These are phyloP conservation scores for Plicaturopsis crispa DNA, from an alignment of 768 basidiomycete species.

Conservation along the genomic window DNA sequence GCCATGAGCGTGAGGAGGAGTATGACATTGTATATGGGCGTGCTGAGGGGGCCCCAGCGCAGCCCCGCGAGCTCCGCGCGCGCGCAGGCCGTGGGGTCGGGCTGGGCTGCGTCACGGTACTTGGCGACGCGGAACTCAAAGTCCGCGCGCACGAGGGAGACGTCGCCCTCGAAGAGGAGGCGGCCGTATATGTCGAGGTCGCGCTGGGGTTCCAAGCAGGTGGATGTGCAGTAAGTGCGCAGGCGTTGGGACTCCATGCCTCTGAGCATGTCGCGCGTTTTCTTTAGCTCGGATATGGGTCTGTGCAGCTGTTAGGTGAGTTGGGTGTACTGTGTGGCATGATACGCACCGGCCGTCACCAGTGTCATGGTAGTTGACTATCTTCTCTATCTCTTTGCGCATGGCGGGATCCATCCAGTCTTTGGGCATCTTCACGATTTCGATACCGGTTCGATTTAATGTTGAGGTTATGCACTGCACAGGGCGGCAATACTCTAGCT, in stretches of 20 bases:
- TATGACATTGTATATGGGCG: conserved; percentile 31
- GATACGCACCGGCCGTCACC: no score
- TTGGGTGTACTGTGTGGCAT: no score
- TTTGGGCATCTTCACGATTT: no score
- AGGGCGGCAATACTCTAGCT: no score
- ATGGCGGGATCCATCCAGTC: no score
- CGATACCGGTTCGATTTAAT: no score
- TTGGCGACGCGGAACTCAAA: conserved; percentile 14
- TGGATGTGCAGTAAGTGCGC: conserved; percentile 24
- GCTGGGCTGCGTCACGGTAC: background rate
- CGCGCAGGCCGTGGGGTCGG: conserved; percentile 8
- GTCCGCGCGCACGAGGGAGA: conserved; percentile 18
- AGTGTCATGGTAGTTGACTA: no score
- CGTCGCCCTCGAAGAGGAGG: conserved; percentile 17
- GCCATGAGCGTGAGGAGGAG: conserved; percentile 21
- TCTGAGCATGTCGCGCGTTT: conserved; percentile 17
- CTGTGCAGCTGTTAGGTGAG: no score
- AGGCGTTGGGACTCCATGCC: conserved; percentile 31
- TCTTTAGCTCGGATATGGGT: background rate
- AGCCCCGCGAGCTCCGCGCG: conserved; percentile 22
- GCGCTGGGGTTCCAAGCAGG: conserved; percentile 25
- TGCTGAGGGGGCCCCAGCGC: conserved; percentile 32
- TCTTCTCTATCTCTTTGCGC: no score
- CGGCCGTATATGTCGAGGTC: conserved; percentile 28
- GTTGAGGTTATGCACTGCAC: no score